Conservation (phyloP, 116 monocot species). For the Thalassia testudinum region DNA sequence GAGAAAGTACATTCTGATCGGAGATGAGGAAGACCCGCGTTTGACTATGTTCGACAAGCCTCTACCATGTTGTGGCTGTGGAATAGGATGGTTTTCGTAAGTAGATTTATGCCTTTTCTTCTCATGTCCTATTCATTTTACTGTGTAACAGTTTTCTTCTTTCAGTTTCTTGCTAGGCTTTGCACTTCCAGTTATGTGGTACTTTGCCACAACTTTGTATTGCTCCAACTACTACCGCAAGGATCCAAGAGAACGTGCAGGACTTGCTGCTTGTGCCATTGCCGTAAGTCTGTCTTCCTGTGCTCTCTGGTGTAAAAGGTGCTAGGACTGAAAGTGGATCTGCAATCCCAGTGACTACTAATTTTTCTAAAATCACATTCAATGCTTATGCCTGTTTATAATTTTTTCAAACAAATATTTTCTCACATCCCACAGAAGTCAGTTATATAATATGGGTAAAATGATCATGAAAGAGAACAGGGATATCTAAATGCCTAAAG, state of each 20-base stretch:
- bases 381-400: too few species aligned
- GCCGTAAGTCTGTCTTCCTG: constrained; percentile 63
- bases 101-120: constrained; percentile 1
- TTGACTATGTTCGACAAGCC: constrained; percentile 51
- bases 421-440: too few species aligned
- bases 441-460: too few species aligned
- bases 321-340: too few species aligned
- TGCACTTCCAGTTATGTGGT: constrained; percentile 67
- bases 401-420: too few species aligned
- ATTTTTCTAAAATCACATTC: too few species aligned
- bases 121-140: neutral
- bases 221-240: constrained; percentile 46
- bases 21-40: constrained; percentile 66
- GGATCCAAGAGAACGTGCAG: constrained; percentile 80
- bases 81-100: constrained; percentile 91
- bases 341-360: too few species aligned
- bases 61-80: constrained; percentile 83
- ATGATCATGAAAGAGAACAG: too few species aligned
- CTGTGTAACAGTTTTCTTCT: neutral
- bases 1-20: constrained; percentile 41
- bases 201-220: constrained; percentile 48
- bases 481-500: too few species aligned
- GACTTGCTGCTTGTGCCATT: constrained; percentile 63
- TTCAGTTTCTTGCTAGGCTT: constrained; percentile 73
- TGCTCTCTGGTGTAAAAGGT: too few species aligned